Base-by-base conservation (phyloP, 129 eudicot genomes). In the Arctium lappa region DNA sequence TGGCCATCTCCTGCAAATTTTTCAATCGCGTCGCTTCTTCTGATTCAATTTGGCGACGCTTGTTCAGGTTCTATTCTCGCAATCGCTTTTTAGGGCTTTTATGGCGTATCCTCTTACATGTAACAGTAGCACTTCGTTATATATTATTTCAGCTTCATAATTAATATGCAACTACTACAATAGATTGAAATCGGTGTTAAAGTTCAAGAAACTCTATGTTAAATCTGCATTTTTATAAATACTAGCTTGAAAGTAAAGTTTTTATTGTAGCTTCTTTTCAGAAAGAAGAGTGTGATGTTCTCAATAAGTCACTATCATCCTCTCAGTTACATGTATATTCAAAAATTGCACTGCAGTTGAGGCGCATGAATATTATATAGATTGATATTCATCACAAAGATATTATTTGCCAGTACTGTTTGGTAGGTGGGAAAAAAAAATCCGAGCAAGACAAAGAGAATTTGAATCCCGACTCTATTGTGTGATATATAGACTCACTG, bases 1-100 rank as follows among this genome's bases (percentile, higher is more conserved):
- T 92, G 89, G 85, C 95, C 65, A 33, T 88, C 89, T 86, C 97
- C 34, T 92, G 94, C 77, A 94, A 92, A 89, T 89, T 73, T 77
- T 84, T 94, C 80, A 85, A 89, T 69, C 74, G 74, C 27, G 85
- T 89, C 18, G 90, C 90, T 62, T 92, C 80, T 86, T 94, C 95
- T 11, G 95, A 94, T 80, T 84, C 91, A 38, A 68, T 94, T 39
- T 94, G 97, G 98, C 85, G 81, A 69, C 88, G 87, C 60, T 86
- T 92, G 33, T 94, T 80, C 94, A 94, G 98, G 97, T 94, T 11
- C 12, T 38, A 62, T 32, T 29, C 29, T 62, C 34, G 27, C 38
- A 44, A 72, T 39, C 32, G 22, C 0, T 39, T 81, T 36, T 48
- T 39, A 8, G 1, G n/a, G 22, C n/a, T 56, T 1, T 78, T 18